phyloP scores from a whole-genome alignment of 2,329 filamentous ascomycete species.

The Ophiostoma pallidulum region DNA sequence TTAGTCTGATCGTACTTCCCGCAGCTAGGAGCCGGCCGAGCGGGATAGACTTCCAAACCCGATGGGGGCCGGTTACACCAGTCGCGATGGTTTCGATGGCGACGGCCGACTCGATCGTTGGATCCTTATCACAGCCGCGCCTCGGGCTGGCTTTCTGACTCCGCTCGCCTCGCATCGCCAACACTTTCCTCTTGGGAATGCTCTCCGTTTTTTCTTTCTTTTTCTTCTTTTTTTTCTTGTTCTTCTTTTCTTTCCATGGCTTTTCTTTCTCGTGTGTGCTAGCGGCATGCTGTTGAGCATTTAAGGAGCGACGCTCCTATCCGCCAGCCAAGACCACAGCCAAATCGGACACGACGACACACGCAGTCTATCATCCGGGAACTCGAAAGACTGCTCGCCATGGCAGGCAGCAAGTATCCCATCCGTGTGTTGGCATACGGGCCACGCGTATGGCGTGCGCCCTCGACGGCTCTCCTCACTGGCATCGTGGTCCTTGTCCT shows the following conservation, averaged over 20 bases:
- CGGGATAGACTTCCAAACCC: too few species aligned
- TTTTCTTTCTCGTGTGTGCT: not conserved
- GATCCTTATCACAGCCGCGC: not conserved
- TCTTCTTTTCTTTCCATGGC: not conserved
- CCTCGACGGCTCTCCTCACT: not conserved
- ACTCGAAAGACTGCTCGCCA: too few species aligned
- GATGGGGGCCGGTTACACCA: too few species aligned
- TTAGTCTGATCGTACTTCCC: not conserved
- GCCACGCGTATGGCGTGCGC: not conserved
- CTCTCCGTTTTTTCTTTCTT: not conserved
- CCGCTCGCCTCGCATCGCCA: not conserved
- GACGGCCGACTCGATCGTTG: too few species aligned
- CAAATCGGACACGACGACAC: too few species aligned
- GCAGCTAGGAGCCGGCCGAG: not conserved
- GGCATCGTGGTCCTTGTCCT: not conserved
- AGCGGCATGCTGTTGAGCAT: too few species aligned
- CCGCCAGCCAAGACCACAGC: too few species aligned
- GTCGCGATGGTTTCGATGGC: too few species aligned
- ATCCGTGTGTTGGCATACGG: not conserved
- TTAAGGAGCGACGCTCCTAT: too few species aligned
- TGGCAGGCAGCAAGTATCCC: not conserved
- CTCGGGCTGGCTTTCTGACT: not conserved
- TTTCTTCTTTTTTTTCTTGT: not conserved
- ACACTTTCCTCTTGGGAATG: not conserved
- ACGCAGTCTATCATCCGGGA: too few species aligned